Conservation (phyloP, 208 protist species). For the Leishmania tarentolae region DNA sequence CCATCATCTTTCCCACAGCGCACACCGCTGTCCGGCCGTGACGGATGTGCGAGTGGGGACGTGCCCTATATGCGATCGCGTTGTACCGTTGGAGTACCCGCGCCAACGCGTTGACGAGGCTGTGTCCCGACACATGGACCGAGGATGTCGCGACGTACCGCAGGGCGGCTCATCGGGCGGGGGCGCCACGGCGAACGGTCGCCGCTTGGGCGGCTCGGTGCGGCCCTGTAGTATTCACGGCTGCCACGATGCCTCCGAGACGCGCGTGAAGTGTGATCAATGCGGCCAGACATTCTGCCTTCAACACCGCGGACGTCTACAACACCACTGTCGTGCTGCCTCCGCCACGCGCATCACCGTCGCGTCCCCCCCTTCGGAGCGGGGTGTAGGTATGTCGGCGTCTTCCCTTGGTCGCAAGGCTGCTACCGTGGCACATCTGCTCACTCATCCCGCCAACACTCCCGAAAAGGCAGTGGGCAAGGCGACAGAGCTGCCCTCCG, state of each 20-base stretch:
- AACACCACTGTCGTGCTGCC: constrained; percentile 51
- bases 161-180: constrained; percentile 9
- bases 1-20: constrained; percentile 60
- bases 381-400: neutral
- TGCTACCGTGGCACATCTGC: constrained; percentile 34
- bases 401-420: constrained; percentile 16
- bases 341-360: constrained; percentile 9
- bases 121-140: constrained; percentile 78
- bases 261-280: constrained; percentile 58
- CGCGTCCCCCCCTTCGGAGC: constrained; percentile 4
- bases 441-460: constrained; percentile 53
- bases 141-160: constrained; percentile 50
- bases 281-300: constrained; percentile 77
- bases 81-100: constrained; percentile 61
- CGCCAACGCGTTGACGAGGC: constrained; percentile 66
- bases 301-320: constrained; percentile 60
- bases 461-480: constrained; percentile 64
- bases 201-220: constrained; percentile 22
- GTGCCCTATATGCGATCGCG: constrained; percentile 56
- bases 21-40: constrained; percentile 59
- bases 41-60: constrained; percentile 38
- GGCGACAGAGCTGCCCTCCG: constrained; percentile 44
- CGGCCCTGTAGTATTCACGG: constrained; percentile 44
- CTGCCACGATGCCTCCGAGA: constrained; percentile 46
- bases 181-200: constrained; percentile 12